Base-by-base conservation (phyloP, 495 filamentous ascomycete genomes). In the Wilcoxina mikolae region DNA sequence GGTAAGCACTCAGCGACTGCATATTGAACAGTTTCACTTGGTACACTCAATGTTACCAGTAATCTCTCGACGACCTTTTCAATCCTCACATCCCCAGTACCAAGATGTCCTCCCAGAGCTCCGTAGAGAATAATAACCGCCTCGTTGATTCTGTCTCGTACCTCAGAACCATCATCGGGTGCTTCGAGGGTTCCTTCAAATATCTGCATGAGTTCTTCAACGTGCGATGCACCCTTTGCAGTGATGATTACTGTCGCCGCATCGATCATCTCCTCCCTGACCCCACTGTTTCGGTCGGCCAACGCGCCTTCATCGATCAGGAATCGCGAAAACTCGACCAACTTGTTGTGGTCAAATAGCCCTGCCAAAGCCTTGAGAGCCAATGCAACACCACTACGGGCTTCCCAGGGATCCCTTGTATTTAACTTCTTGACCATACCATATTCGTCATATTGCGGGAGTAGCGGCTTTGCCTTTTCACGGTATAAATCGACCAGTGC, bases 71-170 rank as follows among this genome's bases (percentile, higher is more conserved):
- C 78, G 45, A 95, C 90, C 10, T 81, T 79, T 5, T 85, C 85
- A 39, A 96, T 75, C 54, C 91, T 85, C 50, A 77, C 69, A 65
- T 98, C 91, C 4, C 87, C 85, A 2, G 79, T 70, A 56, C 83
- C 81, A 39, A 98, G 72, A 73, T 98, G 91, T 25, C 85, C 76
- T 11, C 87, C 91, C 12, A 98, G 70, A 28, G 91, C 87, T 61
- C 91, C 91, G 61, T 96, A 98, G 56, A 98, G 81, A 53, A 98
- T 88, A 57, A 98, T 87, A 24, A 98, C 87, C 3, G 91, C 91
- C 70, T 98, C 91, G 61, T 94, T 95, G 58, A 96, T 84, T 39
- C 82, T 75, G 61, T 98, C 91, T 5, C 81, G 80, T 23, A 78
- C 78, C 58, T 85, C 78, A 2, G 83, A 84, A 17, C 79, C 80